phyloP scores from a whole-genome alignment of 2,329 filamentous ascomycete genomes.

The Scorias spongiosa region DNA sequence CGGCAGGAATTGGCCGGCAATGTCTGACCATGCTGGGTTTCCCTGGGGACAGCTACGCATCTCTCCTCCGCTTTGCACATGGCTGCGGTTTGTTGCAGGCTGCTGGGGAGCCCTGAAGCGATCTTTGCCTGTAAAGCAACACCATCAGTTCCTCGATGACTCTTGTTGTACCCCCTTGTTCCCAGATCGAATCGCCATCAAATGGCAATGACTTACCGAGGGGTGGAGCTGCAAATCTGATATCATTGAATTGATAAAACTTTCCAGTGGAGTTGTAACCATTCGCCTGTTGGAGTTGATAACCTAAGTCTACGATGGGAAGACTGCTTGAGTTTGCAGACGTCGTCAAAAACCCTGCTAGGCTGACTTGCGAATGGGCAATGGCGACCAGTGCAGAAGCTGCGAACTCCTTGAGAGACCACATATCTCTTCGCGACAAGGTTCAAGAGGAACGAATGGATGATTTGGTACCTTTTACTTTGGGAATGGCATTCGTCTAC shows the following conservation, averaged over 20 bases:
- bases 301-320: conserved; percentile 38
- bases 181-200: too few relatives aligned
- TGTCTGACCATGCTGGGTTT: conserved; percentile 28
- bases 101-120: conserved; percentile 33
- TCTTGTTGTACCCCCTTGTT: too few relatives aligned
- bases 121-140: conserved; percentile 19
- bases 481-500: too few relatives aligned
- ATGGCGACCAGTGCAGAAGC: too few relatives aligned
- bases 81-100: conserved; percentile 26
- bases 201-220: conserved; percentile 14
- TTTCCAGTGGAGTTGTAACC: conserved; percentile 23
- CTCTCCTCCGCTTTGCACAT: conserved; percentile 30
- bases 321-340: conserved; percentile 9
- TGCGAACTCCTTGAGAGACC: too few relatives aligned
- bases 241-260: conserved; percentile 40
- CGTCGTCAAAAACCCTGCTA: too few relatives aligned
- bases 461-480: too few relatives aligned
- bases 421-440: too few relatives aligned
- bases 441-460: too few relatives aligned
- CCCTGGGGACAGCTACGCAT: conserved; percentile 32
- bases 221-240: conserved; percentile 41
- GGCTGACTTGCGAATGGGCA: too few relatives aligned
- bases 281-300: conserved; percentile 35
- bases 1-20: conserved; percentile 19
- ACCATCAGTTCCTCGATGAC: too few relatives aligned